phyloP scores from a whole-genome alignment of 2,329 filamentous ascomycete genomes.

The Pseudocercospora eumusae region DNA sequence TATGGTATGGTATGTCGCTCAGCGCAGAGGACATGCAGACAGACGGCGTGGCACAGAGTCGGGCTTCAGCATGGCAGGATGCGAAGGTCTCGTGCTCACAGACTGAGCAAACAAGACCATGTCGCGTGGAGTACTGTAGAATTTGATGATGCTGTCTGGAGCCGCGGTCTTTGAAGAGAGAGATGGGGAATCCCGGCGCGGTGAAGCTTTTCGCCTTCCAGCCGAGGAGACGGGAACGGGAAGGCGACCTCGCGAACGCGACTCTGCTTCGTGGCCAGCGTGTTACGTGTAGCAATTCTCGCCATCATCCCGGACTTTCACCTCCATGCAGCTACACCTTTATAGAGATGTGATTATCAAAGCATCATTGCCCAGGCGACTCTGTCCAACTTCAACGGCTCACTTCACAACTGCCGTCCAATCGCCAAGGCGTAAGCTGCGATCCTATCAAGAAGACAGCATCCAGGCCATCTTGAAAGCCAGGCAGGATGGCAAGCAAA shows the following conservation, averaged over 20 bases:
- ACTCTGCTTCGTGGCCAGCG: neutral
- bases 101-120: constrained; percentile 3
- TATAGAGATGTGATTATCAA: constrained; percentile 11
- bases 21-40: neutral
- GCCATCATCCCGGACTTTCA: neutral
- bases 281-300: neutral
- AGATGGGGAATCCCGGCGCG: neutral
- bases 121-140: constrained; percentile 3
- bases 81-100: neutral
- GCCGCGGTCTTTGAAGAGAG: neutral
- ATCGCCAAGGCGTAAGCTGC: constrained; percentile 52
- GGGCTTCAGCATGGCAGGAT: neutral
- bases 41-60: neutral
- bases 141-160: neutral
- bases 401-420: neutral
- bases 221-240: neutral
- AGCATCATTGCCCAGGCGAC: neutral
- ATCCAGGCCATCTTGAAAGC: constrained; percentile 74
- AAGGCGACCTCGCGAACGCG: neutral
- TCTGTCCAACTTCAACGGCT: neutral
- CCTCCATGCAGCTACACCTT: constrained; percentile 11
- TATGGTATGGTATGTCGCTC: no score
- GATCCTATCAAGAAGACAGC: constrained; percentile 85
- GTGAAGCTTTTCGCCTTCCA: neutral
- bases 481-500: constrained; percentile 68